Evolutionary conservation across 257 asterid genomes (phyloP).

Genomic region (Fraxinus pennsylvanica): DNA sequence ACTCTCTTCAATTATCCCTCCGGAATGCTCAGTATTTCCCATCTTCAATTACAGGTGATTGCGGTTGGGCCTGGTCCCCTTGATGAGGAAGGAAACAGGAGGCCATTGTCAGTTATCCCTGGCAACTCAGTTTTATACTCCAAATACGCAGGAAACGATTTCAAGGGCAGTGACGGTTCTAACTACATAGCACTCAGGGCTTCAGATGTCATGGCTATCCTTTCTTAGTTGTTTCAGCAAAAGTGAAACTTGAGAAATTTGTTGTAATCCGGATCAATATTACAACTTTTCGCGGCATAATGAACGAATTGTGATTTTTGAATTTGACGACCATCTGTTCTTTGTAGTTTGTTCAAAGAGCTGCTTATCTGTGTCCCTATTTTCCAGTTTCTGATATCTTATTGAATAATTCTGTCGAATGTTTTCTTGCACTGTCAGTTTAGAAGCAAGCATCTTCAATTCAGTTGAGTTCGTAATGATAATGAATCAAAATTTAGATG

Average conservation of each 20-base stretch:
- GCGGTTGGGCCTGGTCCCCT: slow-evolving; percentile 90
- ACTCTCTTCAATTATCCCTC: not conserved
- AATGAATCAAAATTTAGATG: too few relatives aligned
- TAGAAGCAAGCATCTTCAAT: too few relatives aligned
- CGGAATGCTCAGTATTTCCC: not conserved
- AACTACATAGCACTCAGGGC: slow-evolving; percentile 75
- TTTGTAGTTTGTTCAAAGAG: not conserved
- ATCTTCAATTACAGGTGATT: not conserved
- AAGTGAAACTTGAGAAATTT: not conserved
- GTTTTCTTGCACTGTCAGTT: too few relatives aligned
- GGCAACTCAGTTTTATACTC: slow-evolving; percentile 86
- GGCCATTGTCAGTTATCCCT: slow-evolving; percentile 59
- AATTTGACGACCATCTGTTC: not conserved
- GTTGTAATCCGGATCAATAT: not conserved
- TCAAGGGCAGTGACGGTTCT: slow-evolving; percentile 74
- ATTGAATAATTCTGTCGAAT: not conserved
- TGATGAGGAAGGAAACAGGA: slow-evolving; percentile 83
- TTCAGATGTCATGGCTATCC: slow-evolving; percentile 81
- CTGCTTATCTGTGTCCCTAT: not conserved
- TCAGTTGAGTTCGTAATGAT: too few relatives aligned
- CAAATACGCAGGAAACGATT: slow-evolving; percentile 88
- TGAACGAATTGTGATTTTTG: not conserved
- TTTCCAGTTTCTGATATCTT: too few relatives aligned
- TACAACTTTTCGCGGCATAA: not conserved
- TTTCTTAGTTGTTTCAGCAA: slow-evolving; percentile 42